Percentiles rank a stretch among this genome's conserved stretches.
Evolutionary conservation across 2,329 filamentous ascomycete species (phyloP).

Genomic region (Penicillium verrucosum): DNA sequence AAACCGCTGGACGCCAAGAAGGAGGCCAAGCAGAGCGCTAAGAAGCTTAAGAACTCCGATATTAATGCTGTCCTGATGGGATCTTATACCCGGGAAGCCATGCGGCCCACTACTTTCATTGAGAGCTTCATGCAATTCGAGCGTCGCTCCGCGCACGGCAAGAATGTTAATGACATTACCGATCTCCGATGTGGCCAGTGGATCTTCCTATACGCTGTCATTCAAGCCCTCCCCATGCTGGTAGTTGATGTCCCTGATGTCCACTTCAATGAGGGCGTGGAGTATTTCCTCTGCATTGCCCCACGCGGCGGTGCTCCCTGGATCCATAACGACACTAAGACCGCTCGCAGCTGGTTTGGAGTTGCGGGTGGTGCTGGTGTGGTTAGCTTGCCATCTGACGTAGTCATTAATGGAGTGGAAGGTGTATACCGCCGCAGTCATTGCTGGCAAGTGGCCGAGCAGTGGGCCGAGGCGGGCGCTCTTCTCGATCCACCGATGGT

Average conservation of each 20-base stretch:
- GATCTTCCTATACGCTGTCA: slow-evolving; percentile 51
- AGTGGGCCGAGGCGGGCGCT: slow-evolving; percentile 53
- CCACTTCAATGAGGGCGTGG: slow-evolving; percentile 45
- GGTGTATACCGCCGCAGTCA: slow-evolving; percentile 66
- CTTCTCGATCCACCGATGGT: slow-evolving; percentile 33
- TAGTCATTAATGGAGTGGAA: slow-evolving; percentile 65
- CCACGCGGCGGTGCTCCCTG: slow-evolving; percentile 49
- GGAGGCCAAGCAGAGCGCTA: slow-evolving; percentile 66
- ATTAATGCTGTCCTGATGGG: slow-evolving; percentile 72
- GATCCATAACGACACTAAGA: slow-evolving; percentile 46
- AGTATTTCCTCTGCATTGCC: slow-evolving; percentile 51
- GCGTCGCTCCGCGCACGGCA: slow-evolving; percentile 43
- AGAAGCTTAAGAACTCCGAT: slow-evolving; percentile 75
- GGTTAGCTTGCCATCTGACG: slow-evolving; percentile 60
- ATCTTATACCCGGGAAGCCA: slow-evolving; percentile 75
- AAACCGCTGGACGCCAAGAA: slow-evolving; percentile 68
- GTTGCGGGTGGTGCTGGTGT: slow-evolving; percentile 62
- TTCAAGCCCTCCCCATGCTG: slow-evolving; percentile 49
- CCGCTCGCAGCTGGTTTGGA: slow-evolving; percentile 48
- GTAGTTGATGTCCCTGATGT: slow-evolving; percentile 50
- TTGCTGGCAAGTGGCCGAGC: slow-evolving; percentile 63
- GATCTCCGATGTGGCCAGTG: slow-evolving; percentile 51
- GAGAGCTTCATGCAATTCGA: slow-evolving; percentile 50
- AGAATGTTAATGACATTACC: slow-evolving; percentile 44
- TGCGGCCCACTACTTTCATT: slow-evolving; percentile 47